Base-by-base conservation (phyloP, 345 rosid species). In the Diplotaxis tenuifolia region DNA sequence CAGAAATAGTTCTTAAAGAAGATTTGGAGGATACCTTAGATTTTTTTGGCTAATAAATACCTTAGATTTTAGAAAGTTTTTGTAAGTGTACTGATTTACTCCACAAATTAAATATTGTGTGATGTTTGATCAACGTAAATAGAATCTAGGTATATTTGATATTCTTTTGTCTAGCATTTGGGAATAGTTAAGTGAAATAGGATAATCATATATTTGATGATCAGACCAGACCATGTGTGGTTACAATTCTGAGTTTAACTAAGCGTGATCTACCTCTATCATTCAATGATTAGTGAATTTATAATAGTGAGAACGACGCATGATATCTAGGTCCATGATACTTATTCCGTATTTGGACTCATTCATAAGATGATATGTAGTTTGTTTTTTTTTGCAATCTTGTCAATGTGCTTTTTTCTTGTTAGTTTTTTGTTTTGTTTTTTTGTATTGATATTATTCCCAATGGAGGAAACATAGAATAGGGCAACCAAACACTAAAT, bases 351-450 rank as follows among this genome's bases (percentile, higher is more conserved):
- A 62, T 14, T 21, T 62, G 50, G 67, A 62, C 31, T 62, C 67
- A 7, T 62, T 21, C 31, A 21, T 10, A 1, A 53, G 58, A 53
- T 20, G 15, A 53, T 5, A 62, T 38, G 45, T 38, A 25, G 52
- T 62, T 62, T 62, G 52, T 62, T 62, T 62, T 55, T 62, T 55
- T 16, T 23, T 55, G 29, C 59, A 22, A 55, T 23, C 9, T 55
- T 23, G 16, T 55, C 31, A 22, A 22, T 55, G 16, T 55, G 31
- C 14, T 23, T 50, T 22, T 25, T 19, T 57, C 62, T 57, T 57
- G 6, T 36, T 12, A 11, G n/a, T 10, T 52, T 52, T 52, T 19
- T 10, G 8, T 5, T 22, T 22, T 23, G 27, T 4, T 22, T 56
- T n/a, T 56, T 57, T 15, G 53, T 14, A 21, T 49, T 36, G 14